Percentiles rank a stretch among this genome's conserved stretches.
phyloP scores from a whole-genome alignment of 441 rosid genomes.

The Pelargonium cotyledonis region DNA sequence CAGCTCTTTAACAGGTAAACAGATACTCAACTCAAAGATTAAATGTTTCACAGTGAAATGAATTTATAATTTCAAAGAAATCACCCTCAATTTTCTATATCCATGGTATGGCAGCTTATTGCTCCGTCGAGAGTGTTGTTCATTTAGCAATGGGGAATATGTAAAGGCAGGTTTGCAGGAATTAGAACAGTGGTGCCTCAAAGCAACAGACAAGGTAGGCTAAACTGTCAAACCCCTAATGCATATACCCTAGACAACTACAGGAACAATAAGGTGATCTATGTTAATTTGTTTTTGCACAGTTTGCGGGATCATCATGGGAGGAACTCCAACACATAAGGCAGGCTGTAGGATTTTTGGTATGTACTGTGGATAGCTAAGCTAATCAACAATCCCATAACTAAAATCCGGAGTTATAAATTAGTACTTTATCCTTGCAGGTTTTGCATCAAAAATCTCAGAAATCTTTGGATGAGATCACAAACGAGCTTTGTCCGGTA shows the following conservation, averaged over 20 bases:
- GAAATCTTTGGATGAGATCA: constrained; percentile 44
- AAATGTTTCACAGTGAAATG: constrained; percentile 7
- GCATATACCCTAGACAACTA: not conserved
- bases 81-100: constrained; percentile 15
- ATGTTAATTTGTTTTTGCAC: constrained; percentile 8
- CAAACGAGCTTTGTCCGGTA: constrained; percentile 57
- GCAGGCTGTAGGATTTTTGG: constrained; percentile 70
- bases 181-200: constrained; percentile 58
- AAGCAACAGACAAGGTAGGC: constrained; percentile 50
- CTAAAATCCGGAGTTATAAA: constrained; percentile 3
- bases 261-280: not conserved
- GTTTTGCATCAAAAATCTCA: constrained; percentile 61
- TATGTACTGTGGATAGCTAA: constrained; percentile 22
- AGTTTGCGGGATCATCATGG: constrained; percentile 51
- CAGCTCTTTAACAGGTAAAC: constrained; percentile 62
- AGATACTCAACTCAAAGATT: not conserved
- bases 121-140: constrained; percentile 71
- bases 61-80: not conserved
- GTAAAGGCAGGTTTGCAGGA: constrained; percentile 60
- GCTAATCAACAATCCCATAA: constrained; percentile 8
- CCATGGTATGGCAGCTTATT: constrained; percentile 40
- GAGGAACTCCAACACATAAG: constrained; percentile 61
- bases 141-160: constrained; percentile 76
- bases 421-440: constrained; percentile 25
- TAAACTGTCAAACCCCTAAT: constrained; percentile 8